Evolutionary conservation across 2,329 filamentous ascomycete species (phyloP).

Genomic region (Calonectria pteridis): DNA sequence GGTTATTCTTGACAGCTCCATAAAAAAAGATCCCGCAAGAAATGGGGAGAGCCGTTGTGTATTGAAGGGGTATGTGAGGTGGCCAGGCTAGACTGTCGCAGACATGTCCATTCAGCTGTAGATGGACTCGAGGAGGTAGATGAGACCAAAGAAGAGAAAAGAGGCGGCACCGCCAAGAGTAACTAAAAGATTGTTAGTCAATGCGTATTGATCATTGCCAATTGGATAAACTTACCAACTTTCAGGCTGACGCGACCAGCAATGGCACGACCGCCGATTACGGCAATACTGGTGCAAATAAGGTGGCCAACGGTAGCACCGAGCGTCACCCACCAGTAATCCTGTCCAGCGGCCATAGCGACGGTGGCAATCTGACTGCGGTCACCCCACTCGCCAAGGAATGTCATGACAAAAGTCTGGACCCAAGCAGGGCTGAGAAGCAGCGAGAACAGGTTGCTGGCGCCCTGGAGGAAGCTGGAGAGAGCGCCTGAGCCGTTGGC

Average conservation of each 20-base stretch:
- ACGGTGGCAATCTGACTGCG: constrained; percentile 98
- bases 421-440: constrained; percentile 97
- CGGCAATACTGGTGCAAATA: constrained; percentile 90
- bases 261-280: constrained; percentile 91
- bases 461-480: constrained; percentile 66
- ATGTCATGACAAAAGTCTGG: constrained; percentile 99
- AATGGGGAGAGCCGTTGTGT: constrained; percentile 26
- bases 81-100: constrained; percentile 3
- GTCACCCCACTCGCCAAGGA: constrained; percentile 98
- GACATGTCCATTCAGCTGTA: constrained; percentile 56
- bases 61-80: constrained; percentile 21
- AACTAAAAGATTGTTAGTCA: constrained; percentile 66
- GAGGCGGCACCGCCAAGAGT: constrained; percentile 91
- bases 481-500: constrained; percentile 59
- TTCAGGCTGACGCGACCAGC: constrained; percentile 94
- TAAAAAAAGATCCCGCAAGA: background rate
- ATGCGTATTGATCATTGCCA: background rate
- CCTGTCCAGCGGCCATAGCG: constrained; percentile 97
- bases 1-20: background rate
- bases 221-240: constrained; percentile 78
- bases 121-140: constrained; percentile 88
- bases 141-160: constrained; percentile 91
- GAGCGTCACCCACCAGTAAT: constrained; percentile 98
- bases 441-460: constrained; percentile 88
- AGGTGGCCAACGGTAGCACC: constrained; percentile 89